A percentile compares a stretch with the other conserved stretches of the same genome.
Conservation (phyloP, 108 stramenopile species). For the Cyclostephanos tholiformis region DNA sequence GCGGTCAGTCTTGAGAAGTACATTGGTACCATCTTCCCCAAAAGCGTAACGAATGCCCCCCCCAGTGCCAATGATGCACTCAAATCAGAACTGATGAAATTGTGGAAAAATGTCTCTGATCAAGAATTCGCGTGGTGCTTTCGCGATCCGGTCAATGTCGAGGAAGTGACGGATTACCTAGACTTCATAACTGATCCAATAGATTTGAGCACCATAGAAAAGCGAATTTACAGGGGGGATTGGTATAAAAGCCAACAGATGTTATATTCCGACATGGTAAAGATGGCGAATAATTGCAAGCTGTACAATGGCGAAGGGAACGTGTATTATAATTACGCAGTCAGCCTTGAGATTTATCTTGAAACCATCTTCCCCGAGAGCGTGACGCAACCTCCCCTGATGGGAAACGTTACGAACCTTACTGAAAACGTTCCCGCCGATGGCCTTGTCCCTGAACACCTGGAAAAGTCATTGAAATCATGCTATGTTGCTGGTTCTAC, state of each 20-base stretch:
- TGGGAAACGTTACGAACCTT: neutral
- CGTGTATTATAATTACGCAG: slow-evolving; percentile 77
- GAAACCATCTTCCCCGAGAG: slow-evolving; percentile 50
- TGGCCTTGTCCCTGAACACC: neutral
- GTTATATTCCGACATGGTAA: slow-evolving; percentile 84
- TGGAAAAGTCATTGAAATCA: neutral
- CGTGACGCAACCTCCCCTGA: slow-evolving; percentile 2
- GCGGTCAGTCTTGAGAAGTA: slow-evolving; percentile 78
- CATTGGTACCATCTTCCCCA: slow-evolving; percentile 56
- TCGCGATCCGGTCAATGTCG: slow-evolving; percentile 89
- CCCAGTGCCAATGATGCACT: slow-evolving; percentile 34
- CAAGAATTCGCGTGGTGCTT: slow-evolving; percentile 95
- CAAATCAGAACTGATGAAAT: slow-evolving; percentile 63
- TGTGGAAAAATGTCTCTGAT: slow-evolving; percentile 83
- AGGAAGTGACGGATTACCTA: slow-evolving; percentile 88
- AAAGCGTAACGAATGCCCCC: slow-evolving; percentile 5
- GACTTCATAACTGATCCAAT: slow-evolving; percentile 88
- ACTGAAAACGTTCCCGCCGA: neutral
- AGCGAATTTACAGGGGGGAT: slow-evolving; percentile 82
- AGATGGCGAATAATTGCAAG: slow-evolving; percentile 95
- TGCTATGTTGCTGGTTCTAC: neutral
- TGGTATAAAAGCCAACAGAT: slow-evolving; percentile 81
- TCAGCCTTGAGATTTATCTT: slow-evolving; percentile 76
- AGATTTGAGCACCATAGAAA: slow-evolving; percentile 87
- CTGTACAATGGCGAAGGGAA: slow-evolving; percentile 82